Conservation (phyloP, 1,284 basidiomycete genomes). For the Trametes pubescens region DNA sequence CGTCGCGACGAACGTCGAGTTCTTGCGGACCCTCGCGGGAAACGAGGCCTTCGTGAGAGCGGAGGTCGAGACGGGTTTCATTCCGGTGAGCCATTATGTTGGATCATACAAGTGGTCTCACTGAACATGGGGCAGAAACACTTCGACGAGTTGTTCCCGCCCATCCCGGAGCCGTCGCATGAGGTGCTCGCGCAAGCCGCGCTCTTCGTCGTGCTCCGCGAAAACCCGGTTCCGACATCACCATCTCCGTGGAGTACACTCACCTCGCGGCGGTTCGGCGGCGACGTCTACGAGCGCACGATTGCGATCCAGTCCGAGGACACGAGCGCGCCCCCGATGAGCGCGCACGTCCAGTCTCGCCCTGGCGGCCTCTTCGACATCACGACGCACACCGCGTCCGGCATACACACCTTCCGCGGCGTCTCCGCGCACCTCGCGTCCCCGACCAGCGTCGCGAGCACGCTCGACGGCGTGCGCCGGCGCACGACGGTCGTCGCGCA, state of each 20-base stretch:
- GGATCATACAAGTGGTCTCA: neutral
- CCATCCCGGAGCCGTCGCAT: constrained; percentile 60
- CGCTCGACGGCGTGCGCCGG: constrained; percentile 54
- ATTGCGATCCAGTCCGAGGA: constrained; percentile 66
- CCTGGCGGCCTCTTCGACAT: constrained; percentile 61
- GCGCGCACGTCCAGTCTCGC: constrained; percentile 56
- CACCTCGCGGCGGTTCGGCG: constrained; percentile 77
- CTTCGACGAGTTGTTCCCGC: constrained; percentile 78
- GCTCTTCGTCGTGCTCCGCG: constrained; percentile 76
- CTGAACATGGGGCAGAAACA: constrained; percentile 68
- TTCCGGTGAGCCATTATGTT: constrained; percentile 60
- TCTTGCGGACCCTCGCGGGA: constrained; percentile 80
- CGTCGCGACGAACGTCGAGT: constrained; percentile 91
- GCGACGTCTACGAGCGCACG: constrained; percentile 69
- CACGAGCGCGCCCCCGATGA: constrained; percentile 45
- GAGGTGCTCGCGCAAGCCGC: constrained; percentile 82
- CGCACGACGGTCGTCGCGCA: constrained; percentile 81
- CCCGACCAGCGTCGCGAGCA: constrained; percentile 57
- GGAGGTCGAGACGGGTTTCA: constrained; percentile 95
- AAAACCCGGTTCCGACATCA: constrained; percentile 49
- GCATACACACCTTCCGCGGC: constrained; percentile 51
- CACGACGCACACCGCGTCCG: constrained; percentile 50
- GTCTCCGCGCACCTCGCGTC: constrained; percentile 64
- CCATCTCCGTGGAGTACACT: constrained; percentile 75
- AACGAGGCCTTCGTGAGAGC: constrained; percentile 81